Evolutionary conservation across 148 eudicot genomes (phyloP).

Genomic region (Persicaria maculosa): DNA sequence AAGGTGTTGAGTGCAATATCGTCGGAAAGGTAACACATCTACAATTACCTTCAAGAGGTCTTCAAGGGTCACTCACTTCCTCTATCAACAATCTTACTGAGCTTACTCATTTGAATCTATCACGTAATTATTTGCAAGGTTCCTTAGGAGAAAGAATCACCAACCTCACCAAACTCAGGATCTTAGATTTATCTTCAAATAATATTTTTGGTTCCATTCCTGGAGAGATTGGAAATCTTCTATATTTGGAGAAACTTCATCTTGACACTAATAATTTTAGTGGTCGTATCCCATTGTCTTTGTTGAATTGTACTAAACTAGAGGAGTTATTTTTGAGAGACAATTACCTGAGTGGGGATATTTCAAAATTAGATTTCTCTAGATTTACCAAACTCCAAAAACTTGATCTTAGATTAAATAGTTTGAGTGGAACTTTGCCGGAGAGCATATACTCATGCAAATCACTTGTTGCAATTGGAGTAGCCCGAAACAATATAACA

Average conservation of each 20-base stretch:
- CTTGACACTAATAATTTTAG: slow-evolving; percentile 58
- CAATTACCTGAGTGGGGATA: slow-evolving; percentile 51
- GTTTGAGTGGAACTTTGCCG: too few species aligned
- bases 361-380: slow-evolving; percentile 64
- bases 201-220: slow-evolving; percentile 46
- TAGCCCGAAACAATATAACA: too few species aligned
- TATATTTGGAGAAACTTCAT: slow-evolving; percentile 42
- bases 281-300: slow-evolving; percentile 56
- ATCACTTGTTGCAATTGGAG: too few species aligned
- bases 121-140: slow-evolving; percentile 14
- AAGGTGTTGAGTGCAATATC: slow-evolving; percentile 50
- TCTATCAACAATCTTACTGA: slow-evolving; percentile 38
- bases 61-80: slow-evolving; percentile 36
- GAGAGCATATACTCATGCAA: too few species aligned
- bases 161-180: background rate
- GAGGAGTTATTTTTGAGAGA: slow-evolving; percentile 47
- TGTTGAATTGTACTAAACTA: slow-evolving; percentile 60
- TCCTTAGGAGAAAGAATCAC: background rate
- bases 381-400: slow-evolving; percentile 24
- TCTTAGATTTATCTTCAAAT: background rate
- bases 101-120: slow-evolving; percentile 58
- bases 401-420: too few species aligned
- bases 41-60: slow-evolving; percentile 41
- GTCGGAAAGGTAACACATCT: slow-evolving; percentile 34
- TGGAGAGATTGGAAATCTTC: slow-evolving; percentile 41